Evolutionary conservation across 1,139 yeast species (phyloP), one percentile per base, ranked within the genome.

Genomic region (Wickerhamiella pararugosa): DNA sequence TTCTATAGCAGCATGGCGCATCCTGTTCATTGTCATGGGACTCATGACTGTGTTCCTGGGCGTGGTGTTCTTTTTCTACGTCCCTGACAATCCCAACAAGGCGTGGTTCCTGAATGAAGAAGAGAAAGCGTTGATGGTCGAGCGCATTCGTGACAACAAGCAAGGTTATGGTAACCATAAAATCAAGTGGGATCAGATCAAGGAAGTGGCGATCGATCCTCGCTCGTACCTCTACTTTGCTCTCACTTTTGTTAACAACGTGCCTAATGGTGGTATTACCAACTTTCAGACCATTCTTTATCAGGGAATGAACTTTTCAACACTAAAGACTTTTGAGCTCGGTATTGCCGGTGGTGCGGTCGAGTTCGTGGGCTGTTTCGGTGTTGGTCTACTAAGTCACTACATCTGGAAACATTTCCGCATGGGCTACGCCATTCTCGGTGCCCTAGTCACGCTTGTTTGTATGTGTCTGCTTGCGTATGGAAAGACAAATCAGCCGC

Each of bases 101-200:
- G 76, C 78, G 2, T 66, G 72, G 67, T 71, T 66, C 52, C 60
- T 75, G 41, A 59, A 61, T n/a, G 67, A 65, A 8, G 59, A 64
- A 29, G 81, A 76, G 47, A 70, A 69, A 55, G 56, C 64, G 44
- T 61, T 71, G 57, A 69, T 70, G n/a, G 65, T 74, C 30, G 71
- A 72, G 40, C 63, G 74, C 46, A 71, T 76, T 60, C 58, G 66
- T 44, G 54, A 55, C 30, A 69, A 68, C 49, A 63, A 67, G 45
- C 66, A 61, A 51, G 79, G 80, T 10, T 71, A 74, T 46, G 79
- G 79, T 40, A 71, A 71, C 50, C 66, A 63, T 45, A 62, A 64
- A 36, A 67, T 73, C 58, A 76, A 77, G 50, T 61, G 55, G 54
- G 58, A 70, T 39, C 86, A 78, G 53, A 62, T 75, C 35, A 56